phyloP scores from a whole-genome alignment of 768 basidiomycete species.

The Hypholoma sublateritium region DNA sequence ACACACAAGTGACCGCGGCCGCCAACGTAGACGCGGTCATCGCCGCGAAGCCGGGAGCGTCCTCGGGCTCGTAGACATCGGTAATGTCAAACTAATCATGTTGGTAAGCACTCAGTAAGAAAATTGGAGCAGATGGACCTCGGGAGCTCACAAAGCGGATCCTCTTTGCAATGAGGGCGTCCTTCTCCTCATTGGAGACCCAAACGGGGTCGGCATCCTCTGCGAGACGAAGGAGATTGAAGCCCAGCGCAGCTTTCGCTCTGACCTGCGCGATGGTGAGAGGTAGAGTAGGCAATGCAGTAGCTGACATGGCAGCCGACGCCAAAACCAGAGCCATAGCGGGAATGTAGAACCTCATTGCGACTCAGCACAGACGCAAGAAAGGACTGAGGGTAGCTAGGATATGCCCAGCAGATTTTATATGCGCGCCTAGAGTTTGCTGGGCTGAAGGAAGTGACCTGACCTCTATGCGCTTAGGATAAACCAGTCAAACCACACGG shows the following conservation, averaged over 20 bases:
- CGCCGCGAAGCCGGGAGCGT: slow-evolving; percentile 1
- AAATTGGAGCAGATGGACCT: not conserved
- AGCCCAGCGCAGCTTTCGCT: slow-evolving; percentile 28
- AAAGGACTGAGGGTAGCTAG: not conserved
- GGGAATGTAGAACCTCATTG: not conserved
- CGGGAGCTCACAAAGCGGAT: slow-evolving; percentile 24
- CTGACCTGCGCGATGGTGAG: slow-evolving; percentile 21
- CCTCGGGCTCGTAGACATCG: slow-evolving; percentile 26
- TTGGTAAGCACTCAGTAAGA: not conserved
- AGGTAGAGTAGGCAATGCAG: slow-evolving; percentile 3
- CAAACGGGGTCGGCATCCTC: slow-evolving; percentile 29
- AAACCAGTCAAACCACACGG: not conserved
- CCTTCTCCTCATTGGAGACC: slow-evolving; percentile 30
- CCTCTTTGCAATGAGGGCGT: slow-evolving; percentile 23
- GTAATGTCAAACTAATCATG: slow-evolving; percentile 31
- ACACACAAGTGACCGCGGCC: not conserved
- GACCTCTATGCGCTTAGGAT: no score
- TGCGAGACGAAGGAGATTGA: slow-evolving; percentile 29
- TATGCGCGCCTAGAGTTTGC: no score
- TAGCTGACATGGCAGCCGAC: not conserved
- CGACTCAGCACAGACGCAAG: not conserved
- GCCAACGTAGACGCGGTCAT: not conserved
- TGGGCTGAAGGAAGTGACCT: no score
- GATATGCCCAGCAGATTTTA: not conserved
- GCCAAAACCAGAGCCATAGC: slow-evolving; percentile 1